A percentile compares a stretch with the other conserved stretches of the same genome.
Evolutionary conservation across 2,329 filamentous ascomycete genomes (phyloP).

Genomic region (Pestalotiopsis sp.): DNA sequence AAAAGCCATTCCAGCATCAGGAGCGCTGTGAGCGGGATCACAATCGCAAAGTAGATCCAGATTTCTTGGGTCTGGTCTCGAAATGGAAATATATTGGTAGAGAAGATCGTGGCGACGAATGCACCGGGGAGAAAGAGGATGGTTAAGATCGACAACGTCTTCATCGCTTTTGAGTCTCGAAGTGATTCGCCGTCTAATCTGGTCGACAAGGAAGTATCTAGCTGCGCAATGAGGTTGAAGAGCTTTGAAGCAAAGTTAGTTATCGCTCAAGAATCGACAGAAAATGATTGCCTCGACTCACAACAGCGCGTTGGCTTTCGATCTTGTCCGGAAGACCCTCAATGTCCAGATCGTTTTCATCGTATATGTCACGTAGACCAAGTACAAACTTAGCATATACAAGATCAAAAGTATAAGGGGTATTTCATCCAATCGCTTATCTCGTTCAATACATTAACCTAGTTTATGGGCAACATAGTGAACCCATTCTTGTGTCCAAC

Average conservation of each 20-base stretch:
- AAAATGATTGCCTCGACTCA: no score
- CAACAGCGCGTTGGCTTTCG: no score
- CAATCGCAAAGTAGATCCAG: background rate
- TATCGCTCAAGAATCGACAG: no score
- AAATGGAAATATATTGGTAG: background rate
- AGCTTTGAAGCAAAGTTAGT: background rate
- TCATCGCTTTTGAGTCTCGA: background rate
- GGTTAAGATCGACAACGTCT: background rate
- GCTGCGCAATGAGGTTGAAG: background rate
- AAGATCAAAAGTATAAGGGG: background rate
- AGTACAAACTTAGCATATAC: background rate
- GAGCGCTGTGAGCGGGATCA: background rate
- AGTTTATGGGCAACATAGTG: background rate
- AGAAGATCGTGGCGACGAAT: background rate
- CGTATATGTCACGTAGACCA: no score
- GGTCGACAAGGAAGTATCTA: background rate
- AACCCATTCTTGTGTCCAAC: background rate
- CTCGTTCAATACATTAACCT: background rate
- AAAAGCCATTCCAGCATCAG: background rate
- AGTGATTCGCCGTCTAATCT: background rate
- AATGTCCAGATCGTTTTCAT: no score
- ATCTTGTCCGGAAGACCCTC: no score
- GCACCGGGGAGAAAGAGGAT: background rate
- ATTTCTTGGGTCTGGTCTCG: background rate
- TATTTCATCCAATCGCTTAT: background rate